These are phyloP conservation scores for Aspergillus taichungensis DNA, from an alignment of 495 filamentous ascomycete species.

Conservation along the genomic window DNA sequence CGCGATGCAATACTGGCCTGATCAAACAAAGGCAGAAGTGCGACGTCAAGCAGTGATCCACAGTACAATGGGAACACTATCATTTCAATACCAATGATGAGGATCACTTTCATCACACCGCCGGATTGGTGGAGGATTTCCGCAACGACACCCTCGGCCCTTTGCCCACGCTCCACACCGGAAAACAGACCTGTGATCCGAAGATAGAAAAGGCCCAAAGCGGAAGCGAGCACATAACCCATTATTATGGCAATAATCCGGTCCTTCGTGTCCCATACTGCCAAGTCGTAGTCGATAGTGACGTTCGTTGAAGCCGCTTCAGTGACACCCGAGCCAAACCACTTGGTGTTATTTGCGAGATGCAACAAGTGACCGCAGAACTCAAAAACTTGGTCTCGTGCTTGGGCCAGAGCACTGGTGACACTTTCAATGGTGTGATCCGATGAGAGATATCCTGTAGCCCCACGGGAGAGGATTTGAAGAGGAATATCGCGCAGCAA, in stretches of 20 bases:
- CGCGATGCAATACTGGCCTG: slow-evolving; percentile 66
- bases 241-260: slow-evolving; percentile 68
- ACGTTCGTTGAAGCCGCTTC: slow-evolving; percentile 13
- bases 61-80: slow-evolving; percentile 94
- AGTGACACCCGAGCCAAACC: slow-evolving; percentile 16
- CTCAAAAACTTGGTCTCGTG: slow-evolving; percentile 14
- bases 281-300: slow-evolving; percentile 50
- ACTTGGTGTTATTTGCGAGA: slow-evolving; percentile 15
- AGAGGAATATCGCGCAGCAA: slow-evolving; percentile 33
- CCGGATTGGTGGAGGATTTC: slow-evolving; percentile 86
- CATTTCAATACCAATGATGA: slow-evolving; percentile 99
- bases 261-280: slow-evolving; percentile 69
- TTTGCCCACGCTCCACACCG: slow-evolving; percentile 53
- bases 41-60: slow-evolving; percentile 80
- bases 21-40: slow-evolving; percentile 81
- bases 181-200: slow-evolving; percentile 57
- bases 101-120: slow-evolving; percentile 93
- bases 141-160: slow-evolving; percentile 68
- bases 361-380: slow-evolving; percentile 14
- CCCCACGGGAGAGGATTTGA: slow-evolving; percentile 20
- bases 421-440: slow-evolving; percentile 11
- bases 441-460: slow-evolving; percentile 14
- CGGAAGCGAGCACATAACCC: slow-evolving; percentile 69
- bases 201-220: slow-evolving; percentile 71
- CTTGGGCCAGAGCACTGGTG: slow-evolving; percentile 3